Evolutionary conservation across 768 basidiomycete genomes (phyloP).

Genomic region (Lactarius pseudohatsudake): DNA sequence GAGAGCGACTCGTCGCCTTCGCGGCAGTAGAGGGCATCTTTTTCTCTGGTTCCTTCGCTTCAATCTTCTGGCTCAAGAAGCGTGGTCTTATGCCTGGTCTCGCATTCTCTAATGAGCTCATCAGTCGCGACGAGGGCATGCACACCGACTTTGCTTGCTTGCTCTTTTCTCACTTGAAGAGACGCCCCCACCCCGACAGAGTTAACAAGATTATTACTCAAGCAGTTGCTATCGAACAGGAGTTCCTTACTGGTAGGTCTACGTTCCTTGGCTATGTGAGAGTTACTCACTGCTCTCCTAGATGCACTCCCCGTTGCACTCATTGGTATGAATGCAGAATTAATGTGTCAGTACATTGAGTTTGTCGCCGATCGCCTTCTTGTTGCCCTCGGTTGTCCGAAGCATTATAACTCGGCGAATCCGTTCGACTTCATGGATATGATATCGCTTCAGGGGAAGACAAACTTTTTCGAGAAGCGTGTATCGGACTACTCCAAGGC

Average conservation of each 20-base stretch:
- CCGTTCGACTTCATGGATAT: conserved; percentile 95
- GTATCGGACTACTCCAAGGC: conserved; percentile 84
- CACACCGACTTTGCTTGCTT: conserved; percentile 96
- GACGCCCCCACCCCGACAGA: conserved; percentile 77
- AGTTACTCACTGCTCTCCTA: conserved; percentile 32
- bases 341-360: conserved; percentile 93
- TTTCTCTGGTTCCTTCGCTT: conserved; percentile 91
- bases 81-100: conserved; percentile 96
- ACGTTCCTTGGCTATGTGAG: background rate
- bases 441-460: conserved; percentile 94
- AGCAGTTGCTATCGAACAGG: conserved; percentile 84
- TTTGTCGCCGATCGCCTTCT: conserved; percentile 90
- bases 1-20: conserved; percentile 87
- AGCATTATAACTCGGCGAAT: conserved; percentile 72
- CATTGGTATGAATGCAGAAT: conserved; percentile 87
- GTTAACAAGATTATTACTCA: conserved; percentile 71
- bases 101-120: conserved; percentile 95
- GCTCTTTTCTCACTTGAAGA: conserved; percentile 78
- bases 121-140: conserved; percentile 93
- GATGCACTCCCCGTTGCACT: conserved; percentile 82
- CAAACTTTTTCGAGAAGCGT: conserved; percentile 95
- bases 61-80: conserved; percentile 98
- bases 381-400: conserved; percentile 78
- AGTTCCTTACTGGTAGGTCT: conserved; percentile 73
- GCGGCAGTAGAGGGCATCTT: conserved; percentile 97